These are phyloP conservation scores for Globisporangium ultimum DNA, from an alignment of 352 stramenopile species.

Conservation along the genomic window DNA sequence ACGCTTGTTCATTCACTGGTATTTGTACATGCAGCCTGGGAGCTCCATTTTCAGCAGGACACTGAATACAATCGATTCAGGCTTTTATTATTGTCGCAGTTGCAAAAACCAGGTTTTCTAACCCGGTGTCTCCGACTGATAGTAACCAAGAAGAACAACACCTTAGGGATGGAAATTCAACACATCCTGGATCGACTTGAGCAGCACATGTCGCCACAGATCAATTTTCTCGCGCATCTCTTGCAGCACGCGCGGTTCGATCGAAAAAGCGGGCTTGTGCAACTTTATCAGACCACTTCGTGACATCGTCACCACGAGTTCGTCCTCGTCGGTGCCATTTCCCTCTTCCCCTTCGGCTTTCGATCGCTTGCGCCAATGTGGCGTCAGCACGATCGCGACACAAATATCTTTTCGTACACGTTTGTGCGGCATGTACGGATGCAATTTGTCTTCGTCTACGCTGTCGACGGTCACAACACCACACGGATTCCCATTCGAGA, in stretches of 20 bases:
- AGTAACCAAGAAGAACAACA: no score
- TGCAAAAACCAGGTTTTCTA: no score
- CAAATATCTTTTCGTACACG: conserved; percentile 5
- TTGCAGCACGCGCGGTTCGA: conserved; percentile 11
- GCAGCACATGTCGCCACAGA: conserved; percentile 25
- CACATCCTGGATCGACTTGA: conserved; percentile 34
- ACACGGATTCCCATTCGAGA: neutral
- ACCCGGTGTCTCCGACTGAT: no score
- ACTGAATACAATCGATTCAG: no score
- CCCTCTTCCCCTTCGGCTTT: neutral
- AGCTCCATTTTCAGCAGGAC: no score
- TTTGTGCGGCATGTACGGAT: neutral
- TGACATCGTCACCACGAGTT: conserved; percentile 1
- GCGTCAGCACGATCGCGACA: neutral
- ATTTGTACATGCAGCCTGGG: no score
- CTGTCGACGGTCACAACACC: neutral
- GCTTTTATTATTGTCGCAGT: no score
- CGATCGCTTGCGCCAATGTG: neutral
- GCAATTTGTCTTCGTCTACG: conserved; percentile 4
- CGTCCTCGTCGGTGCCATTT: neutral
- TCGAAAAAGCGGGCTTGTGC: conserved; percentile 16
- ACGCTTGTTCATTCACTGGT: no score
- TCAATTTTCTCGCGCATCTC: conserved; percentile 22
- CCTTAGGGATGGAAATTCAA: no score
- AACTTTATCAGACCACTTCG: neutral